A percentile compares a stretch with the other conserved stretches of the same genome.
phyloP scores from a whole-genome alignment of 2,329 filamentous ascomycete species.

The Penicillium hordei region DNA sequence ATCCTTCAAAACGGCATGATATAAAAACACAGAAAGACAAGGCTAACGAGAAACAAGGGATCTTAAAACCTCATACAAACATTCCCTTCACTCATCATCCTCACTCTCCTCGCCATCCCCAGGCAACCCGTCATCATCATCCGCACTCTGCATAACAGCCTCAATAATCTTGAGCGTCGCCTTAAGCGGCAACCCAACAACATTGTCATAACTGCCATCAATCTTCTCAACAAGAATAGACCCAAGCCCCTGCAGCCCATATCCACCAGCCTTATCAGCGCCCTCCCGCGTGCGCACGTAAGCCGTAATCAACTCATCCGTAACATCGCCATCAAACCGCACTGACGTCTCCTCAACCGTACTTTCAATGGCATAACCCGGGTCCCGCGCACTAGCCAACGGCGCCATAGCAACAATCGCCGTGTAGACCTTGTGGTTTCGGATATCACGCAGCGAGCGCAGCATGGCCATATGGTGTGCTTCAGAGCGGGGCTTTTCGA shows the following conservation, averaged over 20 bases:
- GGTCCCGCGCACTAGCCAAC: conserved; percentile 73
- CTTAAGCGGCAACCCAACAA: conserved; percentile 83
- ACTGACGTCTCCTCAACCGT: conserved; percentile 89
- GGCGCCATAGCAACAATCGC: conserved; percentile 82
- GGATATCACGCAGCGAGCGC: conserved; percentile 73
- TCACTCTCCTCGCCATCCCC: conserved; percentile 42
- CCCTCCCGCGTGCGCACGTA: conserved; percentile 76
- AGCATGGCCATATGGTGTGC: conserved; percentile 82
- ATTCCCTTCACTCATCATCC: conserved; percentile 16
- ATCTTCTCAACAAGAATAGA: conserved; percentile 85
- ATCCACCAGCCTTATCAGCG: conserved; percentile 93
- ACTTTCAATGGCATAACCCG: conserved; percentile 79
- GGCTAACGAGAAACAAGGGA: background rate
- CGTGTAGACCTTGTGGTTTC: conserved; percentile 79
- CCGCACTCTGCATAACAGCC: conserved; percentile 76
- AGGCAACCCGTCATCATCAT: conserved; percentile 58
- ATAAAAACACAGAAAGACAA: background rate
- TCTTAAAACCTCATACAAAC: background rate
- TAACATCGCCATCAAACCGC: conserved; percentile 72
- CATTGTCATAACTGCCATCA: conserved; percentile 89
- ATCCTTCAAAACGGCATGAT: background rate
- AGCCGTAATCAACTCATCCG: conserved; percentile 78
- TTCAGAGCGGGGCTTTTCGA: conserved; percentile 87
- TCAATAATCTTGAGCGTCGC: conserved; percentile 79
- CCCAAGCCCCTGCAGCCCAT: conserved; percentile 87